Base-by-base conservation (phyloP, 75 land plant species). In the Chamaecyparis obtusa region DNA sequence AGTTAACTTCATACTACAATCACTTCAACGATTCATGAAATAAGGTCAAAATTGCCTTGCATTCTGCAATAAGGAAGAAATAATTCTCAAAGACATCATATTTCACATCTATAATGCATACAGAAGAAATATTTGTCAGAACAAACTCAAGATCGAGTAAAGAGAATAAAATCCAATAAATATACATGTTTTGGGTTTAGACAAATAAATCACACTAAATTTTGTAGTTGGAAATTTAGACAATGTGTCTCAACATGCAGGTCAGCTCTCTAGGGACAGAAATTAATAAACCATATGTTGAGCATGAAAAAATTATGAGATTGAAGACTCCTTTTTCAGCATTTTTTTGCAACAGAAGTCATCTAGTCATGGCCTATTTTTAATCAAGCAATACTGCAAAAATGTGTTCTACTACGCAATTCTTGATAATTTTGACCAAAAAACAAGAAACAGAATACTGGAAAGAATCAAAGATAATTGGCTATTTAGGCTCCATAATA, bases 71-170 rank as follows among this genome's bases (percentile, higher is more conserved):
- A 35, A 35, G 37, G 37, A 35, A 74, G 35, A 74, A 74, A 17
- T 3, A 75, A 33, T 35, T 35, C 17, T 17, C 39, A 75, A 75
- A 14, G 1, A 16, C 39, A 75, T 13, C 14, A 32, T 33, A 30
- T 75, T 35, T 75, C 78, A 75, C 17, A 75, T 35, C 78, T 32
- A 75, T 75, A 75, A 36, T 75, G 78, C 78, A 75, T 37, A 75
- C 37, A 35, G 78, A 75, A 35, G 5, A 75, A 35, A 35, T 35
- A 33, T 75, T 35, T 35, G 41, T 36, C 16, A 14, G 5, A 13
- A 76, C 15, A 76, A 15, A 37, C 36, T 15, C 79, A 16, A 76
- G 36, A 76, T 76, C 8, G 37, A 35, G 79, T 36, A 14, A 36
- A 14, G 79, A 36, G 15, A 35, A 8, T 33, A 30, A 74, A 74